Evolutionary conservation across 805 yeast genomes (phyloP).

Genomic region (Myxozyma vanderwaltii): DNA sequence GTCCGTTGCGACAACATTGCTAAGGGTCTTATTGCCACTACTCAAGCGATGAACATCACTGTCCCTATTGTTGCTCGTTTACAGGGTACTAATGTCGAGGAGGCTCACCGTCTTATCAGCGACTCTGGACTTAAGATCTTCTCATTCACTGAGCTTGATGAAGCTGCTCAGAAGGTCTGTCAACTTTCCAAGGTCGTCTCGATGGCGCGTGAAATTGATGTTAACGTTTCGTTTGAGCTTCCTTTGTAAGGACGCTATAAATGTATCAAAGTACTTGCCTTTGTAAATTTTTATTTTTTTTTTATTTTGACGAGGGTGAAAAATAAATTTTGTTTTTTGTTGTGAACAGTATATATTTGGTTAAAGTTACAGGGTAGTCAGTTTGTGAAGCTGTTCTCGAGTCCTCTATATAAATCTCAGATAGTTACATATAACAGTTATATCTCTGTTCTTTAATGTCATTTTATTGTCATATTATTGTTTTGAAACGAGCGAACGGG

Average conservation of each 20-base stretch:
- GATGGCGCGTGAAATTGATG: slow-evolving; percentile 53
- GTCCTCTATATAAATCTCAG: too few relatives aligned
- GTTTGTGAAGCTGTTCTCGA: neutral
- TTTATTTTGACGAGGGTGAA: too few relatives aligned
- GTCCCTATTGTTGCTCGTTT: slow-evolving; percentile 97
- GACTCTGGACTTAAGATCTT: slow-evolving; percentile 91
- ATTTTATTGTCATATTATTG: too few relatives aligned
- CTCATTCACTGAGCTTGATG: slow-evolving; percentile 89
- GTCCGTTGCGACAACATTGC: slow-evolving; percentile 99
- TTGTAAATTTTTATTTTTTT: neutral
- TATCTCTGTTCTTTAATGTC: too few relatives aligned
- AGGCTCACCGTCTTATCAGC: slow-evolving; percentile 82
- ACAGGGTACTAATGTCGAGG: slow-evolving; percentile 94
- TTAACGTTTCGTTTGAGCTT: slow-evolving; percentile 53
- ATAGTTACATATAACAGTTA: too few relatives aligned
- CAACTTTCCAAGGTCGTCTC: slow-evolving; percentile 59
- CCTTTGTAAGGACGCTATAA: slow-evolving; percentile 47
- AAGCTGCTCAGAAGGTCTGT: slow-evolving; percentile 95
- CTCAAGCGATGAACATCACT: slow-evolving; percentile 84
- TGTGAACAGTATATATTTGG: too few relatives aligned
- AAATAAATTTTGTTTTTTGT: too few relatives aligned
- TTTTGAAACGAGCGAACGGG: too few relatives aligned
- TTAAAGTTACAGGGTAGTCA: slow-evolving; percentile 1
- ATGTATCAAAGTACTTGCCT: too few relatives aligned
- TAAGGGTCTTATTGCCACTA: slow-evolving; percentile 92